Conservation (phyloP, 225 moss, liverwort and hornwort species). For the Takakia lepidozioides region DNA sequence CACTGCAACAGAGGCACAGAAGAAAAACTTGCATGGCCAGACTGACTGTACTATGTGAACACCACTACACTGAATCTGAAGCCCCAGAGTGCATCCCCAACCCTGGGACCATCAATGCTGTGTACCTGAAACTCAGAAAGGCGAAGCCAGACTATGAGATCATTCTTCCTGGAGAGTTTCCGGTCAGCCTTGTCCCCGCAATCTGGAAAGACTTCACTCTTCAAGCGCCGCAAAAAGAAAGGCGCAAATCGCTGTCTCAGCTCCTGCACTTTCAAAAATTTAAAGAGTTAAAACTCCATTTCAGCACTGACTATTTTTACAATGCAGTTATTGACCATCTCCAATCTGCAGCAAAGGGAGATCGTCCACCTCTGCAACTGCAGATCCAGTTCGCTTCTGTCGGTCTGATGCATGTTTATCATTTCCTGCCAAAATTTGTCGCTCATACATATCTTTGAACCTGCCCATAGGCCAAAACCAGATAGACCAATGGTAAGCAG, state of each 20-base stretch:
- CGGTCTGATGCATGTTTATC: slow-evolving; percentile 90
- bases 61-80: background rate
- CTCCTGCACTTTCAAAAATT: slow-evolving; percentile 35
- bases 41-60: background rate
- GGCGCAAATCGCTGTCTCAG: slow-evolving; percentile 79
- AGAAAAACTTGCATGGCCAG: too few relatives aligned
- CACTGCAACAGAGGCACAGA: too few relatives aligned
- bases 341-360: background rate
- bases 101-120: background rate
- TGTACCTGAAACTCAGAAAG: slow-evolving; percentile 75
- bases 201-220: slow-evolving; percentile 90
- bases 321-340: too few relatives aligned
- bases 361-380: slow-evolving; percentile 71
- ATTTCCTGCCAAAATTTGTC: slow-evolving; percentile 72
- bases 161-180: slow-evolving; percentile 81
- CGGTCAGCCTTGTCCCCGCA: slow-evolving; percentile 41
- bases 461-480: slow-evolving; percentile 22
- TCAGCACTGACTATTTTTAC: too few relatives aligned
- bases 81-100: background rate
- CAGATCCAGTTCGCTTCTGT: slow-evolving; percentile 71
- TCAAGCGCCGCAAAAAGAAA: slow-evolving; percentile 82
- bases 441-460: slow-evolving; percentile 76
- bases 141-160: slow-evolving; percentile 91
- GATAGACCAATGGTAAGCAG: too few relatives aligned
- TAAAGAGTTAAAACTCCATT: too few relatives aligned